Percentiles rank a stretch among this genome's conserved stretches.
Evolutionary conservation across 2,329 filamentous ascomycete species (phyloP).

Genomic region (Colletotrichum musae): DNA sequence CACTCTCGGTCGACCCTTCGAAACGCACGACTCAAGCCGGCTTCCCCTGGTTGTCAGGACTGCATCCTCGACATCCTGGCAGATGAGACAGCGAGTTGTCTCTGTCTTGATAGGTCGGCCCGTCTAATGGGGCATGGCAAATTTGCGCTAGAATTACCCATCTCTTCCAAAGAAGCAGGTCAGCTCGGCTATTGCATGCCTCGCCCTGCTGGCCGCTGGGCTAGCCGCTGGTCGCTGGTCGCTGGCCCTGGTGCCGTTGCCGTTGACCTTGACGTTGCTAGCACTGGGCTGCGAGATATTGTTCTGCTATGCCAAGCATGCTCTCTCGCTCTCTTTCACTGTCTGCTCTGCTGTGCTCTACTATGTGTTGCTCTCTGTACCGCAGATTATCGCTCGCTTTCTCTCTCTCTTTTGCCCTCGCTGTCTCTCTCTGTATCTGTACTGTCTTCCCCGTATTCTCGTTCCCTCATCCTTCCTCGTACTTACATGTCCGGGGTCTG

Average conservation of each 20-base stretch:
- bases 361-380: no score
- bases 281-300: no score
- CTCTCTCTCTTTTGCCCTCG: neutral
- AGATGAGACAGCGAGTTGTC: slow-evolving; percentile 41
- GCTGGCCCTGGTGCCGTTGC: no score
- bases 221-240: no score
- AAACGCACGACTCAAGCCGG: slow-evolving; percentile 42
- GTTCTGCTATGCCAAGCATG: no score
- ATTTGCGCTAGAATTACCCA: slow-evolving; percentile 40
- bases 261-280: no score
- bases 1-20: slow-evolving; percentile 12
- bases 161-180: slow-evolving; percentile 31
- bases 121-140: slow-evolving; percentile 40
- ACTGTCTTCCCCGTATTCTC: neutral
- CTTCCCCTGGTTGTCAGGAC: slow-evolving; percentile 41
- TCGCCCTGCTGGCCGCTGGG: slow-evolving; percentile 1
- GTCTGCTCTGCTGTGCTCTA: no score
- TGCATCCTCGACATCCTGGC: slow-evolving; percentile 38
- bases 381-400: no score
- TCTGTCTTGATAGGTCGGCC: slow-evolving; percentile 42
- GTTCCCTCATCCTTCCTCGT: slow-evolving; percentile 15
- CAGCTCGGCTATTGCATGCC: slow-evolving; percentile 31
- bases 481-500: neutral
- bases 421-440: neutral
- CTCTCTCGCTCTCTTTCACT: no score